Percentiles rank a stretch among this genome's conserved stretches.
These are phyloP conservation scores for Curvularia eragrostidis DNA, from an alignment of 2,329 filamentous ascomycete genomes.

Conservation along the genomic window DNA sequence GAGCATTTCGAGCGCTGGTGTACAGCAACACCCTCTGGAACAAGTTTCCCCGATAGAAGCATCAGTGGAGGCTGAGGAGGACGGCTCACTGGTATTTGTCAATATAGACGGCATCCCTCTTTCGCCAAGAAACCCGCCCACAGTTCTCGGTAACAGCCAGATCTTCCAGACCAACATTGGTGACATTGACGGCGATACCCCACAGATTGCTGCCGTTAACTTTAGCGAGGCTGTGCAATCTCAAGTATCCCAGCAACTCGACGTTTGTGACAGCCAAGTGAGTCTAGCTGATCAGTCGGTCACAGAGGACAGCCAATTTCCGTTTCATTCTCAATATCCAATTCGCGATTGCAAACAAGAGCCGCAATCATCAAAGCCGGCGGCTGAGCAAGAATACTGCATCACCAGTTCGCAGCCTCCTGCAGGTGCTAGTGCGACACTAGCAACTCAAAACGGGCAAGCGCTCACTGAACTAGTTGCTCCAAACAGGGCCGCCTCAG, in stretches of 20 bases:
- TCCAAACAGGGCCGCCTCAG: conserved; percentile 7
- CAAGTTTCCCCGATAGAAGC: neutral
- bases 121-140: neutral
- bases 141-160: conserved; percentile 3
- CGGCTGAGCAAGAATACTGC: neutral
- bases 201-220: neutral
- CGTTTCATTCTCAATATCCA: conserved; percentile 21
- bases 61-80: neutral
- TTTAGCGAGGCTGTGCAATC: conserved; percentile 5
- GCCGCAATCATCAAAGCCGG: neutral
- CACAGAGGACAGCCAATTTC: conserved; percentile 20
- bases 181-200: neutral
- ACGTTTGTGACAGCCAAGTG: conserved; percentile 6
- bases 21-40: neutral
- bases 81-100: neutral
- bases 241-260: conserved; percentile 6
- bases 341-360: neutral
- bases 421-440: conserved; percentile 3
- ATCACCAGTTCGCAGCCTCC: neutral
- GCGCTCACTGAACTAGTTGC: conserved; percentile 3
- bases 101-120: neutral
- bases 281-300: conserved; percentile 19
- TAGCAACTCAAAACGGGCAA: neutral
- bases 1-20: neutral
- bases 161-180: neutral